phyloP scores from a whole-genome alignment of 768 basidiomycete species.

The Pulveroboletus ravenelii region DNA sequence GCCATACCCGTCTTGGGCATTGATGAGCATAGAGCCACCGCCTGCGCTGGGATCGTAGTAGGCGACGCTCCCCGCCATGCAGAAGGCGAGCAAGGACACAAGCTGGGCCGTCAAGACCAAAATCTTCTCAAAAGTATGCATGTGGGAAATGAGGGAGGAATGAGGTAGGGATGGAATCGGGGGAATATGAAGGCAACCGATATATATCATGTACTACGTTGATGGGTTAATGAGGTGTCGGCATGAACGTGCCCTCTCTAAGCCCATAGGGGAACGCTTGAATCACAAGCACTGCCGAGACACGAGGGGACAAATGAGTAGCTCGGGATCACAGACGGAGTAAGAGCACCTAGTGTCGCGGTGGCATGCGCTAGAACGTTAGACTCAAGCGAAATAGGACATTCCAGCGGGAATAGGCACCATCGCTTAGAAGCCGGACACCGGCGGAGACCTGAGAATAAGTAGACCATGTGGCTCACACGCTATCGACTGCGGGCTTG shows the following conservation, averaged over 20 bases:
- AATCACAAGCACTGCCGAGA: too few relatives aligned
- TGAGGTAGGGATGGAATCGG: too few relatives aligned
- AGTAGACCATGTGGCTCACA: neutral
- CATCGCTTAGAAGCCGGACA: too few relatives aligned
- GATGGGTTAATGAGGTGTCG: too few relatives aligned
- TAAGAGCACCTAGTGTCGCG: neutral
- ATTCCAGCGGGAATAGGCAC: neutral
- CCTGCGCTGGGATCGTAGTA: constrained; percentile 32
- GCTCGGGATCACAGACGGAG: neutral
- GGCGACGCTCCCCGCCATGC: constrained; percentile 8
- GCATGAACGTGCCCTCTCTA: neutral
- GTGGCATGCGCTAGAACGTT: neutral
- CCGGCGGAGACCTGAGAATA: neutral
- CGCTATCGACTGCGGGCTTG: neutral
- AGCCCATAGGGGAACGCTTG: neutral
- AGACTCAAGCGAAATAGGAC: neutral
- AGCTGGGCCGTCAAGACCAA: neutral
- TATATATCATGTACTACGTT: neutral
- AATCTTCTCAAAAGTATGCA: constrained; percentile 5
- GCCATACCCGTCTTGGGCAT: constrained; percentile 36
- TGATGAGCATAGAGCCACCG: constrained; percentile 43
- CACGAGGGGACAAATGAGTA: neutral
- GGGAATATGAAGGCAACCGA: too few relatives aligned
- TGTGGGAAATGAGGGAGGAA: neutral
- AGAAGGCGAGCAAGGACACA: neutral